These are phyloP conservation scores for Leptosphaerulina australis DNA, from an alignment of 2,329 filamentous ascomycete species.

Conservation along the genomic window DNA sequence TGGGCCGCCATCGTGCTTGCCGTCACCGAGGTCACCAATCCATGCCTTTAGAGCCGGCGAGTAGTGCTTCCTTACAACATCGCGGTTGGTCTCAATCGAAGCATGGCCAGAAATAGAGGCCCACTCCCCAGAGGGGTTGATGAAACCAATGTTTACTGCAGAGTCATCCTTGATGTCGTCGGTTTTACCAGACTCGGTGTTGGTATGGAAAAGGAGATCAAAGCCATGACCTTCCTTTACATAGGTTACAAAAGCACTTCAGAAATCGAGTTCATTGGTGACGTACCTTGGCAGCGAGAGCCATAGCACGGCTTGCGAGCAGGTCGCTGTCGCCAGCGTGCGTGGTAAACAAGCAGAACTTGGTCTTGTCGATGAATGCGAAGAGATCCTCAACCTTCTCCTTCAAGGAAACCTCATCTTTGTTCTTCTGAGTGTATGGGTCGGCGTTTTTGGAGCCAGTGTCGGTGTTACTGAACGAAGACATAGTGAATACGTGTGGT, in stretches of 20 bases:
- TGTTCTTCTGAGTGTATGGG: constrained; percentile 80
- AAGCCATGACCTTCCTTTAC: constrained; percentile 74
- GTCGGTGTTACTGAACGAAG: constrained; percentile 48
- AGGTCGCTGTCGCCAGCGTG: constrained; percentile 67
- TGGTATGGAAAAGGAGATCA: constrained; percentile 89
- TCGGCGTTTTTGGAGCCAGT: constrained; percentile 62
- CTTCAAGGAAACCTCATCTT: constrained; percentile 71
- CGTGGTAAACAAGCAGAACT: constrained; percentile 91
- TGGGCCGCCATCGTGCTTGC: constrained; percentile 79
- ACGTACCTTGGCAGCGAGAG: constrained; percentile 74
- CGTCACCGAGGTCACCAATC: constrained; percentile 81
- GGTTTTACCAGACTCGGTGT: constrained; percentile 88
- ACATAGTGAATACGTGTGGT: constrained; percentile 34
- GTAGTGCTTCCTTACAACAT: constrained; percentile 72
- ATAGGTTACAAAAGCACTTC: constrained; percentile 3
- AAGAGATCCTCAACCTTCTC: constrained; percentile 78
- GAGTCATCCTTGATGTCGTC: constrained; percentile 75
- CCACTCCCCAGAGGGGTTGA: constrained; percentile 79
- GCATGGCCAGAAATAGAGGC: constrained; percentile 81
- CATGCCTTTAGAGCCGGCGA: constrained; percentile 76
- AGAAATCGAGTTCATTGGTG: not conserved
- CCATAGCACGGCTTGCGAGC: constrained; percentile 85
- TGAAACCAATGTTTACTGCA: constrained; percentile 81
- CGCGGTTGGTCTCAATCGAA: constrained; percentile 70
- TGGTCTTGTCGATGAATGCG: constrained; percentile 72